Percentiles rank a stretch among this genome's conserved stretches.
phyloP scores from a whole-genome alignment of 129 eudicot genomes.

The Deinandra increscens region DNA sequence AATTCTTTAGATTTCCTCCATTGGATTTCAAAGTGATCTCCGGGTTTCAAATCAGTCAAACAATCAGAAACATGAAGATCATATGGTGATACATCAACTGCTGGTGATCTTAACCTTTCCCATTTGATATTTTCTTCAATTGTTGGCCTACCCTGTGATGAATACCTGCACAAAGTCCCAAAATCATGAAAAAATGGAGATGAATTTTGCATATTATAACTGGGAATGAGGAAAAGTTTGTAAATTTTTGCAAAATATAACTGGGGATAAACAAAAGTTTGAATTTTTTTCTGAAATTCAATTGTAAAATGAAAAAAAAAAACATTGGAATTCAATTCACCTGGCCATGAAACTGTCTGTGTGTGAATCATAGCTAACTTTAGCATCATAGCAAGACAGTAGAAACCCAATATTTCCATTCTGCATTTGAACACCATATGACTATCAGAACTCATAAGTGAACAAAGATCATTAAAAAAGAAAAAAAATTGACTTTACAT shows the following conservation, averaged over 20 bases:
- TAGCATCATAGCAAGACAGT: constrained; percentile 97
- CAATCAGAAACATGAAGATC: constrained; percentile 65
- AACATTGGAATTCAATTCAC: constrained; percentile 39
- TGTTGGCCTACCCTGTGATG: constrained; percentile 59
- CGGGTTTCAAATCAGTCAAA: constrained; percentile 64
- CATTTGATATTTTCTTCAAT: constrained; percentile 73
- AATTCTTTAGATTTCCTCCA: constrained; percentile 79
- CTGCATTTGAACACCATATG: constrained; percentile 46
- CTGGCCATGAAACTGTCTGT: constrained; percentile 82
- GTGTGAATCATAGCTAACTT: constrained; percentile 64
- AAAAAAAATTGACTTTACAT: constrained; percentile 18
- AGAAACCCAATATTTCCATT: constrained; percentile 93
- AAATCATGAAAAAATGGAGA: background rate
- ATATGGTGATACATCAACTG: constrained; percentile 53
- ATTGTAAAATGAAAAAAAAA: constrained; percentile 8
- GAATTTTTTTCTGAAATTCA: background rate
- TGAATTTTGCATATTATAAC: background rate
- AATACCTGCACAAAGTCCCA: constrained; percentile 43
- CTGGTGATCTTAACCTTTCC: constrained; percentile 78
- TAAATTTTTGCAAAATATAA: background rate
- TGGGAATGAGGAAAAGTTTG: background rate
- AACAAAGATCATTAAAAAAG: constrained; percentile 9
- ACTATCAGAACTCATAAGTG: constrained; percentile 18
- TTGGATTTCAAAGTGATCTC: constrained; percentile 83
- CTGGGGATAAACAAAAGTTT: background rate